phyloP scores from a whole-genome alignment of 2,329 filamentous ascomycete species.

The Hymenoscyphus fraxineus region DNA sequence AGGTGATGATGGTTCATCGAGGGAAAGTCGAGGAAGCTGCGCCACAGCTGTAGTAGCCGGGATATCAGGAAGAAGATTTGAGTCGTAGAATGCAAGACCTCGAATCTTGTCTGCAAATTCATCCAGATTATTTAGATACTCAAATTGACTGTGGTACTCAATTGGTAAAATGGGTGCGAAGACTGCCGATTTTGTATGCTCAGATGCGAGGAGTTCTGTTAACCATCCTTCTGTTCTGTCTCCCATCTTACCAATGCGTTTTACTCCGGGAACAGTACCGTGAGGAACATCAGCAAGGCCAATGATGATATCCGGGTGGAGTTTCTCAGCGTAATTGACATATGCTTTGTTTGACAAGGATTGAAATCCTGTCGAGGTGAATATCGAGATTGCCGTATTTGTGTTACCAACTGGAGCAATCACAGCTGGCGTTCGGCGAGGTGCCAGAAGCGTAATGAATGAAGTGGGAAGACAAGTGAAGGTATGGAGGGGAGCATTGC shows the following conservation, averaged over 20 bases:
- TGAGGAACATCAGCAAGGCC: conserved; percentile 71
- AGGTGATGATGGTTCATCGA: conserved; percentile 67
- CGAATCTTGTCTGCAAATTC: conserved; percentile 58
- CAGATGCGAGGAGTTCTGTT: conserved; percentile 55
- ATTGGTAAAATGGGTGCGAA: conserved; percentile 72
- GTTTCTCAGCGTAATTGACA: conserved; percentile 55
- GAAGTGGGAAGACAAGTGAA: conserved; percentile 72
- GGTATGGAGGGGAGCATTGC: conserved; percentile 55
- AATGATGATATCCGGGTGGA: conserved; percentile 77
- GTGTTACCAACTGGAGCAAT: conserved; percentile 67
- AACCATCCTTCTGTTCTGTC: conserved; percentile 84
- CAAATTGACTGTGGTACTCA: conserved; percentile 68
- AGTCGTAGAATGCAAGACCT: conserved; percentile 75
- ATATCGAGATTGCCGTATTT: conserved; percentile 67
- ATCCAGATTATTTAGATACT: conserved; percentile 72
- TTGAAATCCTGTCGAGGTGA: conserved; percentile 83
- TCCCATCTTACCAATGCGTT: conserved; percentile 77
- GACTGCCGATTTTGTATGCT: conserved; percentile 40
- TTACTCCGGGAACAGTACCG: conserved; percentile 55
- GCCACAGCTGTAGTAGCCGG: conserved; percentile 51
- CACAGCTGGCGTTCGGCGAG: conserved; percentile 75
- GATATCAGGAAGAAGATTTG: conserved; percentile 64
- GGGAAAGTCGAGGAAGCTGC: conserved; percentile 67
- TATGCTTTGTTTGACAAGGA: conserved; percentile 68
- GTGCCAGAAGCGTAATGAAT: conserved; percentile 66